Evolutionary conservation across 176 grass and related monocot species (phyloP), one percentile per base, ranked within the genome.

Genomic region (Bonia amplexicaulis): DNA sequence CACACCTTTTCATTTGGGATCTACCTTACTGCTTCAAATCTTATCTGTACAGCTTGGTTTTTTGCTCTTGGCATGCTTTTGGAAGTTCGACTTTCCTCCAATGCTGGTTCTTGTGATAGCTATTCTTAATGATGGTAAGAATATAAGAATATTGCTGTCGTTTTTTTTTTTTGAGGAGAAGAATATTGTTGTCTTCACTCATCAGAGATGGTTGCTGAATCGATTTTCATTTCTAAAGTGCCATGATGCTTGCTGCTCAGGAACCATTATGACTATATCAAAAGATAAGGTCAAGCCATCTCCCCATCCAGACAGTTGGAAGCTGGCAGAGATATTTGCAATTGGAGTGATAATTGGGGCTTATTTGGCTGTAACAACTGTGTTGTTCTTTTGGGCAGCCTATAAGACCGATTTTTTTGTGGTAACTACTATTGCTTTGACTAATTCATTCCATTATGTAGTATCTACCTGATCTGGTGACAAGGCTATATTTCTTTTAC

Each of bases 251-350:
- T 80, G 25, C 33, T 77, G 17, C 20, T 71, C 83, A 92, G 90
- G 90, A 69, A 89, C 90, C 46, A 92, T 92, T 22, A 92, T 92
- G 90, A 92, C 90, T 54, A 92, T 89, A 69, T 92, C 90, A 40
- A 92, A 92, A 72, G 90, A 92, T 64, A 88, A 73, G 71, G 90
- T 92, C n/a, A 92, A 86, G 75, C 90, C 90, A 54, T 92, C 90
- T 76, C 90, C 90, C n/a, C 22, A 74, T 74, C 87, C 87, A 15
- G 90, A 92, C 74, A 92, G 86, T 69, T 92, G 90, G 90, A 92
- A 92, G 64, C 74, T 92, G 59, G 37, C 90, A 52, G 90, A 92
- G 78, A 92, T 92, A 72, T 92, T 92, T 64, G 90, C 90, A 48
- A 92, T 87, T 31, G 90, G 90, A 49, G 87, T 89, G 79, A 33